Base-by-base conservation (phyloP, 129 eudicot species). In the Helichrysum umbraculigerum region DNA sequence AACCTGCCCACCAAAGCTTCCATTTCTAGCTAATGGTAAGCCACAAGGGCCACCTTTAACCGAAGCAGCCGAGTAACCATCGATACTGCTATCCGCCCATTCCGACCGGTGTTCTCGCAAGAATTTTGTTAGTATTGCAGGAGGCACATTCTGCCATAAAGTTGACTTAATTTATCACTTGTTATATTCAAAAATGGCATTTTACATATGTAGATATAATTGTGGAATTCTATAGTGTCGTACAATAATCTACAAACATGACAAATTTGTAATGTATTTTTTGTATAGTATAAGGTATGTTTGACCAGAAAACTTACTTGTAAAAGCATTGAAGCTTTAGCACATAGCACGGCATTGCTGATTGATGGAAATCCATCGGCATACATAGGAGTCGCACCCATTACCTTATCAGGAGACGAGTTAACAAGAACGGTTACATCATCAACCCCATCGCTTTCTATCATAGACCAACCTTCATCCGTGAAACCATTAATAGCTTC, bases 51-150 rank as follows among this genome's bases (percentile, higher is more conserved):
- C 86, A 65, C 86, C 89, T 80, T 89, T 94, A 35, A 91, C 85
- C 19, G 97, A 90, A 71, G 97, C 96, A 74, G 97, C 92, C 14
- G 87, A 88, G 73, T 94, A 94, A n/a, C 96, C 92, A 76, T 94
- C 99, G 50, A 94, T 87, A 41, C 88, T 89, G 74, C 86, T 87
- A 78, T 94, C 97, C 1, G 99, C 99, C 99, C 99, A 94, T 80
- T 94, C 99, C 10, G 99, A 89, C 51, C 99, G 85, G 71, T 94
- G 99, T 75, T 94, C 99, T 56, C 99, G 73, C 81, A 94, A 72
- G 81, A 94, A 94, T 80, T 97, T 82, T 21, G 89, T 81, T 59
- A 94, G 90, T 68, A 94, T 86, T 21, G 99, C 99, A 32, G 97
- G 99, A 69, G 99, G 92, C 33, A 94, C 99, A 71, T 94, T 91